Conservation (phyloP, 352 stramenopile genomes). For the Pythium vanterpoolii region DNA sequence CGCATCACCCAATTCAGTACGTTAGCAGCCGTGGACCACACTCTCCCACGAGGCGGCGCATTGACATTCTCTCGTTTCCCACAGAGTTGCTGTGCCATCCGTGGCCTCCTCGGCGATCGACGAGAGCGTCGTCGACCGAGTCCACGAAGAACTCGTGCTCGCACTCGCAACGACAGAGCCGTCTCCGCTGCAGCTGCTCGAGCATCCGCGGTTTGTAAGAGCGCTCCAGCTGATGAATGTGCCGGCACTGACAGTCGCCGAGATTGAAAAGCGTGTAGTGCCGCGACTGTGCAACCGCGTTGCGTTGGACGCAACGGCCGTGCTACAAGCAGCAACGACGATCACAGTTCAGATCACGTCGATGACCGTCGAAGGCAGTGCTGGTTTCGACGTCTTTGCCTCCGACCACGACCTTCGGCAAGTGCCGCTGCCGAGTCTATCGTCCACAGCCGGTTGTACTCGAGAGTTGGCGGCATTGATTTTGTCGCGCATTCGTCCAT, state of each 20-base stretch:
- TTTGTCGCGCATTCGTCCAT: slow-evolving; percentile 2
- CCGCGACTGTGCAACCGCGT: slow-evolving; percentile 17
- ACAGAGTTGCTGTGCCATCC: neutral
- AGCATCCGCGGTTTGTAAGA: slow-evolving; percentile 26
- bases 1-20: neutral
- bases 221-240: slow-evolving; percentile 25
- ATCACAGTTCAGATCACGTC: slow-evolving; percentile 18
- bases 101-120: neutral
- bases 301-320: slow-evolving; percentile 8
- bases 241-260: neutral
- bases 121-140: slow-evolving; percentile 1
- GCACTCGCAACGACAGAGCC: slow-evolving; percentile 21
- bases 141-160: slow-evolving; percentile 28
- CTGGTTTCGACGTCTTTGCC: slow-evolving; percentile 22
- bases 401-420: slow-evolving; percentile 32
- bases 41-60: neutral
- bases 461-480: slow-evolving; percentile 17
- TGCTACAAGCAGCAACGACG: slow-evolving; percentile 11
- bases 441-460: neutral
- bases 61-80: neutral
- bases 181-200: slow-evolving; percentile 17
- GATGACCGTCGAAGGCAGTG: neutral
- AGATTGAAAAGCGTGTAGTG: slow-evolving; percentile 13
- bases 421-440: slow-evolving; percentile 18
- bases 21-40: neutral